Evolutionary conservation across 768 basidiomycete genomes (phyloP), one percentile per base, ranked within the genome.

Genomic region (Boletus rubescentipes): DNA sequence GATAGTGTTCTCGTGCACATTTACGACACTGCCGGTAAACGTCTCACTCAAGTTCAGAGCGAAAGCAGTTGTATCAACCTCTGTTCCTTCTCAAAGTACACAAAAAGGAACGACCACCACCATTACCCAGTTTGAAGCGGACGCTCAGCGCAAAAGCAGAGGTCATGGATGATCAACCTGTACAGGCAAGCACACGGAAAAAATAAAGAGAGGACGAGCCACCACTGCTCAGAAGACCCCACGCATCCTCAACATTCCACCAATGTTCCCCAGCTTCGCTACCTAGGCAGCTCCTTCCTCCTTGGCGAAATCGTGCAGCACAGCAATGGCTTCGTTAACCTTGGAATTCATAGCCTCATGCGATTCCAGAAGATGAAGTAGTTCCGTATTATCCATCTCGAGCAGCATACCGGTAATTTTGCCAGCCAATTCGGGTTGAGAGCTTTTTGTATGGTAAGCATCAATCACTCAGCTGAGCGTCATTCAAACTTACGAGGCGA

Each of bases 391-490:
- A 73, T 98, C 95, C 96, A 99, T 98, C 84, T 99, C 95, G 60
- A 98, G 84, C 67, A 98, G 79, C 95, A 98, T 98, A 51, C 93
- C 95, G 40, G 95, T 98, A 72, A 98, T 97, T 82, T 98, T 98
- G 57, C 97, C 97, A 60, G 97, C 94, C 68, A 97, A 78, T 20
- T 96, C 95, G 53, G 94, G 92, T 65, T 98, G 87, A 53, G 86
- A 70, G 21, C 87, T 92, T 68, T 43, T 54, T 51, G 21, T 51
- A 49, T 41, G 61, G 42, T 53, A 23, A 49, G 56, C 8, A 51
- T 34, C 42, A 42, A 18, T n/a, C 46, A 57, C 20, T 18, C 50
- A 23, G 38, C n/a, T 14, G 35, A 44, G 26, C 18, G 21, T 37
- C 21, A 21, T 61, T 29, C 3, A 32, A 35, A 68, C 91, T 71